phyloP scores from a whole-genome alignment of 2,329 filamentous ascomycete species.

The Ophiostoma angusticollis region DNA sequence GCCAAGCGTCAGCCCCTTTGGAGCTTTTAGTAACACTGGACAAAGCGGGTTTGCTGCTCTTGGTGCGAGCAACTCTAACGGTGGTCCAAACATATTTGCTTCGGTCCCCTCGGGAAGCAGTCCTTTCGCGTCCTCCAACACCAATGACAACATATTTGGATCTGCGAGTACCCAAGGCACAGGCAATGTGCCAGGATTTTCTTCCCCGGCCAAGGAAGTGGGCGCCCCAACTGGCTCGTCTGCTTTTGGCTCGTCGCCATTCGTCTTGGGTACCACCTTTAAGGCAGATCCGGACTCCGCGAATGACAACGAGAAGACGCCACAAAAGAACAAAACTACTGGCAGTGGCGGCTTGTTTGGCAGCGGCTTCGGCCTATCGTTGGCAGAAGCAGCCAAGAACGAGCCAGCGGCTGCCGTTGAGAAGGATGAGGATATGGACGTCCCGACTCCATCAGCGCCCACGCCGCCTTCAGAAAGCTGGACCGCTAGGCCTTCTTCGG shows the following conservation, averaged over 20 bases:
- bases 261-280: constrained; percentile 57
- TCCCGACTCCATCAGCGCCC: constrained; percentile 18
- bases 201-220: constrained; percentile 26
- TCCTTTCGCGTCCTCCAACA: constrained; percentile 18
- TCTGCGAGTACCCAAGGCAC: constrained; percentile 15
- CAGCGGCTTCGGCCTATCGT: constrained; percentile 44
- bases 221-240: constrained; percentile 24
- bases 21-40: constrained; percentile 12
- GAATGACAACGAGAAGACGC: constrained; percentile 41
- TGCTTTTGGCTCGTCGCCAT: constrained; percentile 40
- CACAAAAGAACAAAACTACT: constrained; percentile 19
- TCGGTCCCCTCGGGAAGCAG: constrained; percentile 21
- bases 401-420: constrained; percentile 10
- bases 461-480: constrained; percentile 9
- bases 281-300: constrained; percentile 49
- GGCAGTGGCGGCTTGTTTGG: constrained; percentile 37
- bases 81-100: constrained; percentile 27
- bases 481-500: constrained; percentile 15
- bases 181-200: constrained; percentile 27
- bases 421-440: constrained; percentile 43
- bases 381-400: constrained; percentile 24
- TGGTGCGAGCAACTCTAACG: constrained; percentile 20
- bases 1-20: constrained; percentile 12
- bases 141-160: constrained; percentile 15
- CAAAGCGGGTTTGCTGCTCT: constrained; percentile 40